Evolutionary conservation across 1,284 basidiomycete species (phyloP), one percentile per base, ranked within the genome.

Genomic region (Moesziomyces sp.): DNA sequence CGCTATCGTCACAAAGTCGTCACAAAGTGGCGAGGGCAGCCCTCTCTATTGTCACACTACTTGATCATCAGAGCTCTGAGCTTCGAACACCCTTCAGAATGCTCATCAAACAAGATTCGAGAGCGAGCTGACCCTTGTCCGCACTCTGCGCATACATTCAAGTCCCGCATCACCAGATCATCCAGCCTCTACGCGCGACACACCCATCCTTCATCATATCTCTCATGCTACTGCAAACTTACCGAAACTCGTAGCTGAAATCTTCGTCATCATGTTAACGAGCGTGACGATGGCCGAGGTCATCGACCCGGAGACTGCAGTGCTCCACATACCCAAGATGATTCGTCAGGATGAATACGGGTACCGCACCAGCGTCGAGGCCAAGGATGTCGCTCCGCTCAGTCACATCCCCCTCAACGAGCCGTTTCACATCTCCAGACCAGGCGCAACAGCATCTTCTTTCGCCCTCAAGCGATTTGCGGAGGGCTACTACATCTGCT

Each of bases 401-500:
- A 67, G 57, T 9, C 45, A 63, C 30, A 54, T 74, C 1, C 56
- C 59, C 3, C 46, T 74, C 23, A 55, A 57, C 11, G 26, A 63
- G 21, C 42, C 59, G 2, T 66, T 67, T 28, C 33, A 21, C 13
- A 63, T 66, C 52, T 38, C 55, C 30, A 69, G 57, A 21, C 14
- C 54, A 1, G 63, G 57, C 44, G 54, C 44, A 18, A 11, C 46
- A n/a, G 38, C 55, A 1, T 54, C 52, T 0, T 43, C 52, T 0
- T 62, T 71, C 42, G 40, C 44, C 6, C 26, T 74, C n/a, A 70
- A 67, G 35, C 66, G 72, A 3, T 60, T 74, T 19, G 33, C 44
- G 5, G 63, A 63, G 0, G 72, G 72, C 19, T 74, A 89, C 80
- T 90, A 88, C 74, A 88, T 88, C 14, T 85, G 85, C 65, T 73